Evolutionary conservation across 495 filamentous ascomycete species (phyloP).

Genomic region (Xylaria curta): DNA sequence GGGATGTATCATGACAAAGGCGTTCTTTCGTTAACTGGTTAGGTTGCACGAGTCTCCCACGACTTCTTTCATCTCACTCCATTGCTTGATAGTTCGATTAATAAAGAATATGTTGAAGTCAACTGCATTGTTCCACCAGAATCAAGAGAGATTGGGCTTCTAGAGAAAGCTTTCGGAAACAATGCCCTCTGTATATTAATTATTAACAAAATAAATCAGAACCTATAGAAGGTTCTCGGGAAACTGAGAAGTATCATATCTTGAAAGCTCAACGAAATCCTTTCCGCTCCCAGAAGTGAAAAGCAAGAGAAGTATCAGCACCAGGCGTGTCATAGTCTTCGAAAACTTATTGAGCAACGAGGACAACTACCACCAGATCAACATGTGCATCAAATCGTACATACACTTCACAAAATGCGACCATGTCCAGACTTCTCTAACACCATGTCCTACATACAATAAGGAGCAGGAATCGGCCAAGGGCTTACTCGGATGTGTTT

Average conservation of each 20-base stretch:
- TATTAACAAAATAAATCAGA: slow-evolving; percentile 4
- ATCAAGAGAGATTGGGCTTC: not conserved
- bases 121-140: not conserved
- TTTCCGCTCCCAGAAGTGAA: not conserved
- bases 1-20: not conserved
- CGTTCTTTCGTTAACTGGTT: not conserved
- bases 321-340: not conserved
- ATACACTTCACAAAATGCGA: slow-evolving; percentile 34
- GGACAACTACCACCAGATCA: not conserved
- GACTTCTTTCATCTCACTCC: not conserved
- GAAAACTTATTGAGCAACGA: slow-evolving; percentile 1
- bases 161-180: not conserved
- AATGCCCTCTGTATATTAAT: not conserved
- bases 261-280: not conserved
- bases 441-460: slow-evolving; percentile 35
- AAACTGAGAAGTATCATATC: slow-evolving; percentile 9
- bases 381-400: slow-evolving; percentile 33
- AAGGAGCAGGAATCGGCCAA: slow-evolving; percentile 30
- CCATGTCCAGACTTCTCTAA: slow-evolving; percentile 32
- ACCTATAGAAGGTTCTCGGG: not conserved
- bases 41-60: too few species aligned
- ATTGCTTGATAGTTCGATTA: not conserved
- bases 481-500: slow-evolving; percentile 27
- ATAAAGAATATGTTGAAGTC: not conserved
- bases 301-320: slow-evolving; percentile 8